A percentile compares a stretch with the other conserved stretches of the same genome.
phyloP scores from a whole-genome alignment of 352 stramenopile genomes.

The Globisporangium polare region DNA sequence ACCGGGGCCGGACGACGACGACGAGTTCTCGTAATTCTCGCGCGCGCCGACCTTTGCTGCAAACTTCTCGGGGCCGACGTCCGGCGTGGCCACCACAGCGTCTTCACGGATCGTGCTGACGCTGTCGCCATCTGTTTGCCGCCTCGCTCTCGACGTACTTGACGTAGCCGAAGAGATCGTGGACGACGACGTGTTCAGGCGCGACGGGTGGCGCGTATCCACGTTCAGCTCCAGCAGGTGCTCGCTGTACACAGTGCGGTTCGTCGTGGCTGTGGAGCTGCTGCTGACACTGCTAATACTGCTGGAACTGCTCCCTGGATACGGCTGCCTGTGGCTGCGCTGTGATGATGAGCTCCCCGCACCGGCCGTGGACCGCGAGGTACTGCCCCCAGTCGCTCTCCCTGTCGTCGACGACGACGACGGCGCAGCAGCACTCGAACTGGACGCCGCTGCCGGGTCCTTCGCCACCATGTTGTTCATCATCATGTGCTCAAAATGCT shows the following conservation, averaged over 20 bases:
- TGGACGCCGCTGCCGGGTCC: neutral
- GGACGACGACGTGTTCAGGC: slow-evolving; percentile 10
- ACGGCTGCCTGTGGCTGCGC: neutral
- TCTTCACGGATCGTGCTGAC: slow-evolving; percentile 12
- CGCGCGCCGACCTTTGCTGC: slow-evolving; percentile 30
- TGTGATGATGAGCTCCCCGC: slow-evolving; percentile 8
- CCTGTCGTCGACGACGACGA: neutral
- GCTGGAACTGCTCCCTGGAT: slow-evolving; percentile 12
- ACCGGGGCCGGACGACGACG: slow-evolving; percentile 36
- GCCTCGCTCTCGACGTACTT: neutral
- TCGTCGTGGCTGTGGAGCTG: slow-evolving; percentile 13
- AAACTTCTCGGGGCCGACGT: slow-evolving; percentile 44
- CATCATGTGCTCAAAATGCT: slow-evolving; percentile 2
- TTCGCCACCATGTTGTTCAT: slow-evolving; percentile 8
- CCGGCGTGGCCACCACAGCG: slow-evolving; percentile 2
- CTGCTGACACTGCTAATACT: slow-evolving; percentile 17
- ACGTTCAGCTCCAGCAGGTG: neutral
- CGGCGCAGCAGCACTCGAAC: neutral
- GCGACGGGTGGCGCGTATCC: slow-evolving; percentile 11
- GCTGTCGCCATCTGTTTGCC: slow-evolving; percentile 2
- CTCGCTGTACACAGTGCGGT: slow-evolving; percentile 8
- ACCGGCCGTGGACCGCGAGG: slow-evolving; percentile 1
- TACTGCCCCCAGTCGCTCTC: slow-evolving; percentile 6
- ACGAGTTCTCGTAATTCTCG: slow-evolving; percentile 30
- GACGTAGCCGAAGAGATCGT: slow-evolving; percentile 9